Evolutionary conservation across 305 asterid species (phyloP), one percentile per base, ranked within the genome.

Genomic region (Solanum chacoense): DNA sequence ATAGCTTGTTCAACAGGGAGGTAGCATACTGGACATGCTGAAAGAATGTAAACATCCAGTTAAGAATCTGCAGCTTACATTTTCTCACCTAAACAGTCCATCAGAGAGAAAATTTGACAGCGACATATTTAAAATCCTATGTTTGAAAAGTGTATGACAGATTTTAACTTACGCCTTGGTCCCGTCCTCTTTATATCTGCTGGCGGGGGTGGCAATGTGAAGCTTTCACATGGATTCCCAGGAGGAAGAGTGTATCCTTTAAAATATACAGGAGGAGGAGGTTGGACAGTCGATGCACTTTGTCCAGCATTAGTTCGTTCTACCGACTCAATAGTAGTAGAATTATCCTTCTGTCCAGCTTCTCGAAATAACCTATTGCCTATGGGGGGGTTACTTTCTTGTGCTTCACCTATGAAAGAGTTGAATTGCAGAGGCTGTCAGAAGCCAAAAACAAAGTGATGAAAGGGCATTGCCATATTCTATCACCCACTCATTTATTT

Each of bases 121-220:
- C n/a, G 36, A 83, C 73, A 83, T 55, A 83, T 31, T 50, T 50
- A 83, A 83, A 42, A 50, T 83, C 22, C 0, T 11, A 18, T 31
- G 13, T 10, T 20, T 18, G 73, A 26, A 22, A 55, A 83, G 37
- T 83, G 18, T 83, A 83, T 20, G 87, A 55, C 67, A 84, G 29
- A 84, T 11, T 31, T 29, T 84, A 93, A 94, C 98, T 91, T 92
- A 95, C 99, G 95, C n/a, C 98, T 98, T 69, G 99, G 98, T 88
- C 98, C 99, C 0, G 93, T 96, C 91, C 97, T 94, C 92, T 96
- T 96, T 38, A 93, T 94, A 87, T 96, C 98, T 37, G 98, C 93
- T 55, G 99, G 99, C 3, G 99, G 99, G 2, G 99, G 99, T 88
- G 99, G 98, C 93, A 96, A 88, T 5, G 95, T 89, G 88, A 96